Evolutionary conservation across 495 filamentous ascomycete species (phyloP).

Genomic region (Echria macrotheca): DNA sequence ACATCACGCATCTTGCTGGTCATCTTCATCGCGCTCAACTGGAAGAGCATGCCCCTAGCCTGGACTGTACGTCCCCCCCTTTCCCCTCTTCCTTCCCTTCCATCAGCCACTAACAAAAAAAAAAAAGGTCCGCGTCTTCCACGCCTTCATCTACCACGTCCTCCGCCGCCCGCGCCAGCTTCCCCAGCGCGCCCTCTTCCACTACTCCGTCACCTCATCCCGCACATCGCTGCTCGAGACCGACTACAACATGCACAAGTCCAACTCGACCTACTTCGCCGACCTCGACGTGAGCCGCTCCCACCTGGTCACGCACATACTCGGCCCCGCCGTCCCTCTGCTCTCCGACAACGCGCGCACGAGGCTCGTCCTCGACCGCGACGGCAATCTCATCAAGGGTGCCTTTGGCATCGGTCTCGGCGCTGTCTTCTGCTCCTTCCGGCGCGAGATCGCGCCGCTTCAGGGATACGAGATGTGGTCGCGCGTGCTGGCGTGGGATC

Average conservation of each 20-base stretch:
- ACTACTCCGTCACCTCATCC: conserved; percentile 55
- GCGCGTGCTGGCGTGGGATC: conserved; percentile 65
- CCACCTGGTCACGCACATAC: conserved; percentile 51
- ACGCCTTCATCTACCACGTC: conserved; percentile 56
- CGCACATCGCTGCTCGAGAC: conserved; percentile 60
- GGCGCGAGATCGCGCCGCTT: conserved; percentile 63
- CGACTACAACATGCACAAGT: conserved; percentile 84
- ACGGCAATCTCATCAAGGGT: conserved; percentile 27
- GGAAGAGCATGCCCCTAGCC: conserved; percentile 68
- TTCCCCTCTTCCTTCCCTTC: background rate
- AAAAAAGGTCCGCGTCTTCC: conserved; percentile 56
- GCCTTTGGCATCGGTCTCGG: conserved; percentile 59
- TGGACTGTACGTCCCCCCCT: conserved; percentile 59
- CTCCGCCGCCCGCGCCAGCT: conserved; percentile 34
- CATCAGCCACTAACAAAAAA: conserved; percentile 6
- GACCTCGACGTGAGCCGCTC: conserved; percentile 71
- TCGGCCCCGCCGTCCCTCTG: conserved; percentile 41
- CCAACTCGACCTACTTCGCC: conserved; percentile 76
- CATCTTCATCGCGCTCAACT: conserved; percentile 51
- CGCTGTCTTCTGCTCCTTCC: conserved; percentile 61
- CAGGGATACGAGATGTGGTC: conserved; percentile 68
- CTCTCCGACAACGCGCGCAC: conserved; percentile 37
- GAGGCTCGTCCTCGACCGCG: conserved; percentile 37
- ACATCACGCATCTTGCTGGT: conserved; percentile 45
- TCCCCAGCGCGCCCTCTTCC: conserved; percentile 54